Conservation (phyloP, 2,329 filamentous ascomycete genomes). For the Cordyceps fumosorosea region DNA sequence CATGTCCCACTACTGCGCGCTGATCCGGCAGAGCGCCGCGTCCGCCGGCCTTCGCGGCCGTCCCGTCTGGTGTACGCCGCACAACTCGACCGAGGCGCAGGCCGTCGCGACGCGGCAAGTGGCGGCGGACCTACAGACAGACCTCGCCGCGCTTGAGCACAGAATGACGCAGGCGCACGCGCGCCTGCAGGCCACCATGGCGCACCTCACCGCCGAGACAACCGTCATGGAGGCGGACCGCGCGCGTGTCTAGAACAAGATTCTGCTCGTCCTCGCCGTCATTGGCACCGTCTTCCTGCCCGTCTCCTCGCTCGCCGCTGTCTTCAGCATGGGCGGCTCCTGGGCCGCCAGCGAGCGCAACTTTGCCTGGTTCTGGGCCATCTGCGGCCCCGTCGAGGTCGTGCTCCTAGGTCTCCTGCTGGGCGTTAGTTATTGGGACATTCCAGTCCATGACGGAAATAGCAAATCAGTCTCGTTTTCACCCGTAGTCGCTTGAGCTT, state of each 20-base stretch:
- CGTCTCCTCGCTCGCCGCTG: conserved; percentile 11
- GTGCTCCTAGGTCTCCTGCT: conserved; percentile 9
- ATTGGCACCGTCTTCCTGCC: conserved; percentile 13
- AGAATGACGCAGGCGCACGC: conserved; percentile 10
- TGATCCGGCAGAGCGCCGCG: conserved; percentile 2
- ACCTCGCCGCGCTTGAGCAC: conserved; percentile 8
- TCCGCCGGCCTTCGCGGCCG: conserved; percentile 2
- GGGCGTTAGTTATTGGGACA: conserved; percentile 8
- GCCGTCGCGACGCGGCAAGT: neutral
- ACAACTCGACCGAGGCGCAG: conserved; percentile 1
- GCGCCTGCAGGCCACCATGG: conserved; percentile 13
- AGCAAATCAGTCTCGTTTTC: neutral
- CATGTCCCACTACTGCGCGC: conserved; percentile 8
- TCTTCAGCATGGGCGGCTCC: conserved; percentile 14
- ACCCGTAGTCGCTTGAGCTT: neutral
- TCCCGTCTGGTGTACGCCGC: conserved; percentile 7
- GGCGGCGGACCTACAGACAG: neutral
- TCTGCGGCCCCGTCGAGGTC: conserved; percentile 10
- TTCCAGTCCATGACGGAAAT: neutral
- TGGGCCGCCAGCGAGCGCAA: conserved; percentile 13
- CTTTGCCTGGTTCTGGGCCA: conserved; percentile 13
- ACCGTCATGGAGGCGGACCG: conserved; percentile 14
- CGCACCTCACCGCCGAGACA: conserved; percentile 14
- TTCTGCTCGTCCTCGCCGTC: conserved; percentile 11
- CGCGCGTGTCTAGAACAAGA: conserved; percentile 14